phyloP scores from a whole-genome alignment of 495 filamentous ascomycete genomes.

The Annulohypoxylon maeteangense region DNA sequence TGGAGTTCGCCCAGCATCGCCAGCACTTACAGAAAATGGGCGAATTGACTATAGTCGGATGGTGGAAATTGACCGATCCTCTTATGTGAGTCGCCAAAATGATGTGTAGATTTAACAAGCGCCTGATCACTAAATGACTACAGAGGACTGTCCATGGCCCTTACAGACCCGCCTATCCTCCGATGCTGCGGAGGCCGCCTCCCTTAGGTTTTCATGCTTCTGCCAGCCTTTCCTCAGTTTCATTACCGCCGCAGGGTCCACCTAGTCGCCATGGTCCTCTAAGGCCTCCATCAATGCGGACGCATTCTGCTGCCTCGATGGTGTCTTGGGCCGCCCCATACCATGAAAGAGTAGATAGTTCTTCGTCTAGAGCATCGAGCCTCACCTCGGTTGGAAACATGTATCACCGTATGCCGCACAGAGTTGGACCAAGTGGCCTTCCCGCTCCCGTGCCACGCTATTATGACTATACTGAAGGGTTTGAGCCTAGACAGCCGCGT shows the following conservation, averaged over 20 bases:
- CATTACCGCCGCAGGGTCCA: constrained; percentile 44
- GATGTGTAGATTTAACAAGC: constrained; percentile 5
- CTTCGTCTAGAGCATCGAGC: constrained; percentile 50
- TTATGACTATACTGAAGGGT: constrained; percentile 66
- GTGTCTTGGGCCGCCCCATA: constrained; percentile 39
- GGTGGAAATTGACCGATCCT: constrained; percentile 60
- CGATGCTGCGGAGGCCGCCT: constrained; percentile 49
- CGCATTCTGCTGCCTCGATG: constrained; percentile 44
- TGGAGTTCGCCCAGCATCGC: constrained; percentile 71
- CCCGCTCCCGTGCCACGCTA: constrained; percentile 50
- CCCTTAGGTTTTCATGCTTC: constrained; percentile 48
- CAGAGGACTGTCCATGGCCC: constrained; percentile 57
- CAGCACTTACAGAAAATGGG: constrained; percentile 64
- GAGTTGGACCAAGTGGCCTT: constrained; percentile 22
- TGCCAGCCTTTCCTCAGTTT: constrained; percentile 51
- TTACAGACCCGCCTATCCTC: constrained; percentile 54
- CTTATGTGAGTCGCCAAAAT: constrained; percentile 50
- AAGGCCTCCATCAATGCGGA: constrained; percentile 33
- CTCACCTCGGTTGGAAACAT: constrained; percentile 56
- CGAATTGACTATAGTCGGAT: constrained; percentile 60
- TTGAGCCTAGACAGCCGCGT: constrained; percentile 47
- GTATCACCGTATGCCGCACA: constrained; percentile 50
- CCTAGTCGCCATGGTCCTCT: constrained; percentile 35
- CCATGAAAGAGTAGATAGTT: constrained; percentile 38
- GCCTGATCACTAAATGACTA: constrained; percentile 15